Percentiles rank a stretch among this genome's conserved stretches.
Conservation (phyloP, 768 basidiomycete species). For the Auricularia heimuer region DNA sequence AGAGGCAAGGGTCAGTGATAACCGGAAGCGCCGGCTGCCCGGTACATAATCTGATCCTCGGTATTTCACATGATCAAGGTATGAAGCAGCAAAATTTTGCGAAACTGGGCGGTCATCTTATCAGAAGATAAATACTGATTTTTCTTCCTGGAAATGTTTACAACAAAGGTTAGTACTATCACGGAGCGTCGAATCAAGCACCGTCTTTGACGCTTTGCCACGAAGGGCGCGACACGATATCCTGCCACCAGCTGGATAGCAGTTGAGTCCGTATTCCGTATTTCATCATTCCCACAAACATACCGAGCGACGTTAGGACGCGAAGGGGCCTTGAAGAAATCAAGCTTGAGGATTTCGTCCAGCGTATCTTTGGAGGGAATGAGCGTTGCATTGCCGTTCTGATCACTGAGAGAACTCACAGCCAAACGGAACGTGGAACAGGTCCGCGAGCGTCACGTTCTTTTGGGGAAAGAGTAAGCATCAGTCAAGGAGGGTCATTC, state of each 20-base stretch:
- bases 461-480: constrained; percentile 10
- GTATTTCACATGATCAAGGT: too few relatives aligned
- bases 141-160: too few relatives aligned
- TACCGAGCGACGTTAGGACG: not conserved
- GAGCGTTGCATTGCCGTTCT: too few relatives aligned
- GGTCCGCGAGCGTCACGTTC: constrained; percentile 45
- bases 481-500: not conserved
- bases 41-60: too few relatives aligned
- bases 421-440: constrained; percentile 46
- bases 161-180: too few relatives aligned
- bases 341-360: not conserved
- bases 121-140: too few relatives aligned
- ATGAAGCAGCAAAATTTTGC: too few relatives aligned
- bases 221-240: not conserved
- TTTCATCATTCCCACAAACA: not conserved
- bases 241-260: not conserved
- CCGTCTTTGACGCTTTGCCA: not conserved
- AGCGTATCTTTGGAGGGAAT: not conserved
- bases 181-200: not conserved
- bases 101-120: too few relatives aligned
- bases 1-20: too few relatives aligned
- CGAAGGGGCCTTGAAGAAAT: not conserved
- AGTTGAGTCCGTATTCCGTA: not conserved
- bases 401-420: too few relatives aligned
- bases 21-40: too few relatives aligned